phyloP scores from a whole-genome alignment of 2,329 filamentous ascomycete species.

The Xylariaceae sp. region DNA sequence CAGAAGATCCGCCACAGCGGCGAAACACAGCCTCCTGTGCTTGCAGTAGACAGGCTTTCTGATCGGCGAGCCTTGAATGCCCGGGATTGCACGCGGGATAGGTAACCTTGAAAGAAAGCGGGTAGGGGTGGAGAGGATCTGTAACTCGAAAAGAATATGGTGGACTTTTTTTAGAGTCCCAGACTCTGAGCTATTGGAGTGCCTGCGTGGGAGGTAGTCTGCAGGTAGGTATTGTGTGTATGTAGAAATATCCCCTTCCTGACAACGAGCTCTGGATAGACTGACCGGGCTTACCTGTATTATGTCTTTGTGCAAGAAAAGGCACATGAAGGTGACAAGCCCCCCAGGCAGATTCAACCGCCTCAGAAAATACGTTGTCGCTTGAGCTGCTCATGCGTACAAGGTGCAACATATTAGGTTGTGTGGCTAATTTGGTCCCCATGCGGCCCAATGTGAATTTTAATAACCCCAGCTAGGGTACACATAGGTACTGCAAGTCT shows the following conservation, averaged over 20 bases:
- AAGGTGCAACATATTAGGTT: constrained; percentile 29
- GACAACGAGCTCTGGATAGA: constrained; percentile 1
- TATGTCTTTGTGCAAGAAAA: constrained; percentile 4
- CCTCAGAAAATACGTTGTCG: constrained; percentile 18
- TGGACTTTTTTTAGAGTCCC: constrained; percentile 8
- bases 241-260: neutral
- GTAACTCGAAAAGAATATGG: constrained; percentile 3
- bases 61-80: constrained; percentile 15
- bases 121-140: constrained; percentile 7
- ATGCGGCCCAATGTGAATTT: constrained; percentile 29
- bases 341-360: neutral
- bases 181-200: too few relatives aligned
- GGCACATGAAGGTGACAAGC: constrained; percentile 8
- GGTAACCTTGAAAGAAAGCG: neutral
- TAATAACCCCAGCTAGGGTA: constrained; percentile 27
- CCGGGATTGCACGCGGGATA: constrained; percentile 2
- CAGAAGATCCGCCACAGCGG: constrained; percentile 15
- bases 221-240: constrained; percentile 1
- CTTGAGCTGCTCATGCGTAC: constrained; percentile 23
- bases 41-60: constrained; percentile 9
- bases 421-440: constrained; percentile 32
- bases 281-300: too few relatives aligned
- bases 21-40: constrained; percentile 5
- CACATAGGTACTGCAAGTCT: constrained; percentile 16
- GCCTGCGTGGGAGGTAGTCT: too few relatives aligned